phyloP scores from a whole-genome alignment of 2,329 filamentous ascomycete genomes.

The Trichoderma breve region DNA sequence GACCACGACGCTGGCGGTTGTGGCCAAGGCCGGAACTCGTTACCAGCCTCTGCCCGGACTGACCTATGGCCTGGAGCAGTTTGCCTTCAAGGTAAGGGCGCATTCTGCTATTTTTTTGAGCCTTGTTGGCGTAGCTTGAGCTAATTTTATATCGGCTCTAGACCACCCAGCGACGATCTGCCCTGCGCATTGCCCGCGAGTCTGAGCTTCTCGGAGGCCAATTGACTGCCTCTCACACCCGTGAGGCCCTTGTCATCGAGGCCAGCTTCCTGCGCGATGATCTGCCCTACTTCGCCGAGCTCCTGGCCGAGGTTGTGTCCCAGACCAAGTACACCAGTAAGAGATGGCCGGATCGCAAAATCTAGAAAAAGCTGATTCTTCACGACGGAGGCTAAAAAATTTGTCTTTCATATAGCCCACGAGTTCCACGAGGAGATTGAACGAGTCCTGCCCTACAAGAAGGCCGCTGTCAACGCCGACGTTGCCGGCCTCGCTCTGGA shows the following conservation, averaged over 20 bases:
- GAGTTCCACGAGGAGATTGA: slow-evolving; percentile 89
- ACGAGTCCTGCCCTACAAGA: slow-evolving; percentile 71
- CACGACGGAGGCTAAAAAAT: background rate
- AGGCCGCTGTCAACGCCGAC: slow-evolving; percentile 67
- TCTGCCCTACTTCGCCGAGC: slow-evolving; percentile 94
- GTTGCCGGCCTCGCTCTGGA: slow-evolving; percentile 72
- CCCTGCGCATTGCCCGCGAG: slow-evolving; percentile 90
- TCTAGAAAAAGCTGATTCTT: background rate
- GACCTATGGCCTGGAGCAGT: slow-evolving; percentile 86
- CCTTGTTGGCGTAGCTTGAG: slow-evolving; percentile 32
- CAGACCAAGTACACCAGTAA: slow-evolving; percentile 81
- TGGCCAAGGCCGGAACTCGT: slow-evolving; percentile 91
- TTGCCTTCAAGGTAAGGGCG: slow-evolving; percentile 83
- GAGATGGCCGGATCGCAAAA: slow-evolving; percentile 31
- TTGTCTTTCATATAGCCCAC: slow-evolving; percentile 58
- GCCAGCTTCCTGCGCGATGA: slow-evolving; percentile 95
- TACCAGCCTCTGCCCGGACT: slow-evolving; percentile 89
- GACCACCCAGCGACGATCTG: slow-evolving; percentile 85
- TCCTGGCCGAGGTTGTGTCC: slow-evolving; percentile 86
- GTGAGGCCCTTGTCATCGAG: slow-evolving; percentile 88
- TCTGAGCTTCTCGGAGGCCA: slow-evolving; percentile 91
- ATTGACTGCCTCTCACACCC: slow-evolving; percentile 83
- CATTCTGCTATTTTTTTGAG: slow-evolving; percentile 17
- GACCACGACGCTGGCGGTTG: slow-evolving; percentile 85
- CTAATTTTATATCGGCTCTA: slow-evolving; percentile 50